Evolutionary conservation across 495 filamentous ascomycete species (phyloP), one percentile per base, ranked within the genome.

Genomic region (Talaromyces nanjingensis): DNA sequence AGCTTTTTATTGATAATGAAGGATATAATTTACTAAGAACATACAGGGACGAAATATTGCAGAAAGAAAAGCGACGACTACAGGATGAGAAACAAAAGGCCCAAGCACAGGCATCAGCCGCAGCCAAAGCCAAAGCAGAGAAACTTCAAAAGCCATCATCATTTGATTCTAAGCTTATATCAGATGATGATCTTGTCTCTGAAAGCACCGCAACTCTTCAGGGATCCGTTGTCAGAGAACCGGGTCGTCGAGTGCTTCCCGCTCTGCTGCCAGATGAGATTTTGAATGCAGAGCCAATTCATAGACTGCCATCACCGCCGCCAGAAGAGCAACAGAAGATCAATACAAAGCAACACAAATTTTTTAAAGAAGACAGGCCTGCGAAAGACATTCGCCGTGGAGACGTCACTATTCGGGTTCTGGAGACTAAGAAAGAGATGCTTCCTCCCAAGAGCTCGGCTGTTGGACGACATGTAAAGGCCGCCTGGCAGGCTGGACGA

Each of bases 361-460:
- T 85, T 62, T 68, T 85, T 47, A 79, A 84, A 25, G 76, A 74
- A 53, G 77, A 84, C 59, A 82, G 80, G 63, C 73, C 76, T 12
- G 75, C 82, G 39, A 86, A 84, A 73, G 83, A 86, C 67, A 68
- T 86, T 42, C 78, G 74, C 60, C 76, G 76, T 59, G 83, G 81
- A 8, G 74, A 78, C 52, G 70, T 86, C 42, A 81, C 74, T 16
- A 80, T 87, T 49, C 74, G 77, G 29, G 83, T 87, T 2, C 70
- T 86, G 52, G 77, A 78, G 65, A 70, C 71, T 29, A 63, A 72
- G 9, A 74, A 71, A 58, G 65, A 71, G 0, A 63, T 75, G 6
- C 69, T 86, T 62, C 71, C 83, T 5, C 84, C 84, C 0, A 83
- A 79, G 65, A 74, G 77, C 6, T 81, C 79, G n/a, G 78, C 77